Evolutionary conservation across 1,284 basidiomycete genomes (phyloP).

Genomic region (Porphyrellus sp.): DNA sequence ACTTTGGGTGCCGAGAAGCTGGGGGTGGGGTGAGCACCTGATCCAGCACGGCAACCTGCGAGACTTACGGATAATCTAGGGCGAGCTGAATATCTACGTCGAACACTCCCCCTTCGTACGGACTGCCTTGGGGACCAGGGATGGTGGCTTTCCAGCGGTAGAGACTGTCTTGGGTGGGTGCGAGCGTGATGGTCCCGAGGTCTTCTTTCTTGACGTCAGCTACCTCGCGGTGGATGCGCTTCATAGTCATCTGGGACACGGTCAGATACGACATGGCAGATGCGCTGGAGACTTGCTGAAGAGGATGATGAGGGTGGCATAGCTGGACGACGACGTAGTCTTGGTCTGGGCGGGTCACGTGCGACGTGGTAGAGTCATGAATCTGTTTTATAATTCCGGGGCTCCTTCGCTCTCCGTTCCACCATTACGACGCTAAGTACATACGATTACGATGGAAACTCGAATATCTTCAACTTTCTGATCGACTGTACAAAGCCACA

Average conservation of each 20-base stretch:
- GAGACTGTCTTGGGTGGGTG: conserved; percentile 59
- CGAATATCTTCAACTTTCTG: conserved; percentile 46
- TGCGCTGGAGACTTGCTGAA: conserved; percentile 9
- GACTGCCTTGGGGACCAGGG: conserved; percentile 81
- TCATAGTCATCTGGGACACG: conserved; percentile 66
- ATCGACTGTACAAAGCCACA: conserved; percentile 2
- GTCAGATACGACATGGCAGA: conserved; percentile 11
- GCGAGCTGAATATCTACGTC: conserved; percentile 70
- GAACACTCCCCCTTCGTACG: conserved; percentile 87
- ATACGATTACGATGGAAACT: conserved; percentile 51
- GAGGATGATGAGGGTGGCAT: conserved; percentile 31
- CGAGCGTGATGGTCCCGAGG: conserved; percentile 69
- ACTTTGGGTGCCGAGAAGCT: conserved; percentile 86
- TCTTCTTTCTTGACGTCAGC: conserved; percentile 82
- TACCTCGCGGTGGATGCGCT: conserved; percentile 87
- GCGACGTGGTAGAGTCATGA: conserved; percentile 37
- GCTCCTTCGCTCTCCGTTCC: conserved; percentile 58
- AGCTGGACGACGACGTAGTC: conserved; percentile 1
- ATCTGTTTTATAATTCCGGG: too few relatives aligned
- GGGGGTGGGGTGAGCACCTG: neutral
- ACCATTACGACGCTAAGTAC: neutral
- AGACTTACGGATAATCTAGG: conserved; percentile 74
- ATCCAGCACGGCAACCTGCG: neutral
- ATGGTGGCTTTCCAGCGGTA: conserved; percentile 69
- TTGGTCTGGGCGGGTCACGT: conserved; percentile 20